These are phyloP conservation scores for Halophytophthora batemanensis DNA, from an alignment of 352 stramenopile species.

Conservation along the genomic window DNA sequence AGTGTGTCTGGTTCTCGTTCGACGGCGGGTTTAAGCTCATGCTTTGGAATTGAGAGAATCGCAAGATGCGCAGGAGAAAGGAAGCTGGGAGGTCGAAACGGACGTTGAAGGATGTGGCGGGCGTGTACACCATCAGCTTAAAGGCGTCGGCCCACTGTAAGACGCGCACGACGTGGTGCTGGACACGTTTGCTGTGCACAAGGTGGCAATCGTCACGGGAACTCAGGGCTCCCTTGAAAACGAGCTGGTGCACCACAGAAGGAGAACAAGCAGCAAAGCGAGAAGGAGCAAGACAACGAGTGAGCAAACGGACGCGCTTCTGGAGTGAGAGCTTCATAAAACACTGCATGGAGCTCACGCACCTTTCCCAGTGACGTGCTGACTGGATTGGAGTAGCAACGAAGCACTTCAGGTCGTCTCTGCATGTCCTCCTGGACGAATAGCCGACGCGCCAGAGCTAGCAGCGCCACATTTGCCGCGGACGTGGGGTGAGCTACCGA, in stretches of 20 bases:
- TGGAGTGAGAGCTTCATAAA: too few species aligned
- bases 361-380: constrained; percentile 48
- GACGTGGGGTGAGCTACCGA: constrained; percentile 9
- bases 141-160: constrained; percentile 31
- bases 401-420: background rate
- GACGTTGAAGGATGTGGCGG: constrained; percentile 19
- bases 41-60: constrained; percentile 28
- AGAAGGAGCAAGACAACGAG: background rate
- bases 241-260: constrained; percentile 16
- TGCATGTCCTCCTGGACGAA: constrained; percentile 4
- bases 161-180: constrained; percentile 24
- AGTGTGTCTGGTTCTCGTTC: constrained; percentile 1
- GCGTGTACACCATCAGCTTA: constrained; percentile 38
- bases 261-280: background rate
- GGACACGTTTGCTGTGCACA: background rate
- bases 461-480: constrained; percentile 13
- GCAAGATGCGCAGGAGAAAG: constrained; percentile 40
- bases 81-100: constrained; percentile 35
- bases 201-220: background rate
- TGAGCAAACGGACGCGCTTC: too few species aligned
- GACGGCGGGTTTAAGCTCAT: constrained; percentile 7
- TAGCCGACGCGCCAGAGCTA: constrained; percentile 16
- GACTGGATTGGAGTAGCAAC: constrained; percentile 18
- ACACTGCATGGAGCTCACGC: background rate
- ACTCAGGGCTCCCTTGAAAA: constrained; percentile 35